Percentiles rank a stretch among this genome's conserved stretches.
phyloP scores from a whole-genome alignment of 2,329 filamentous ascomycete species.

The Celoporthe dispersa region DNA sequence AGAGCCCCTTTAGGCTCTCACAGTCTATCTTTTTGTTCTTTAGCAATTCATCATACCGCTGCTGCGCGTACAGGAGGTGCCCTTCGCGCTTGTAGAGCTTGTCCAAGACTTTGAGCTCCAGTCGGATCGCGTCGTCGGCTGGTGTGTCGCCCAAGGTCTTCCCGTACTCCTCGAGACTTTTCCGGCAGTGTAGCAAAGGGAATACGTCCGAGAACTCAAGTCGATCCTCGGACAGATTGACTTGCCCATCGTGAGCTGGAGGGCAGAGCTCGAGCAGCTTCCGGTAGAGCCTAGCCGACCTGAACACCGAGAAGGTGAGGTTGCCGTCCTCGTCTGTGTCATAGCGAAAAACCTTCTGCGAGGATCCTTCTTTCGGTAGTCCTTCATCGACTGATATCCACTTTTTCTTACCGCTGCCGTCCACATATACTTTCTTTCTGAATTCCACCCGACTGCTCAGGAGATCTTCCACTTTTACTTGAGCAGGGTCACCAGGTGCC shows the following conservation, averaged over 20 bases:
- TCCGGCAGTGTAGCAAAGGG: background rate
- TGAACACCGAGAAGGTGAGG: slow-evolving; percentile 3
- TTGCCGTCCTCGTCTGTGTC: background rate
- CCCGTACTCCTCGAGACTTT: too few species aligned
- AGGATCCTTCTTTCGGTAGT: background rate
- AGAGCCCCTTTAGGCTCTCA: too few species aligned
- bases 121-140: too few species aligned
- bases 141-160: too few species aligned
- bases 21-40: too few species aligned
- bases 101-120: too few species aligned
- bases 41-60: too few species aligned
- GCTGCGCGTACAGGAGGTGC: too few species aligned
- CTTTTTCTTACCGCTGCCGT: background rate
- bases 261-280: slow-evolving; percentile 8
- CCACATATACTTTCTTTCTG: background rate
- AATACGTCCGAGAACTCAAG: background rate
- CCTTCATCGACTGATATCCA: background rate
- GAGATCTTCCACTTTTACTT: background rate
- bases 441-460: background rate
- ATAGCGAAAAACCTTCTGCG: background rate
- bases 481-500: background rate
- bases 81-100: too few species aligned
- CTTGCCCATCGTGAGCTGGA: background rate
- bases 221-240: background rate
- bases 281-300: background rate